Evolutionary conservation across 139 green algal genomes (phyloP).

Genomic region (Chara braunii): DNA sequence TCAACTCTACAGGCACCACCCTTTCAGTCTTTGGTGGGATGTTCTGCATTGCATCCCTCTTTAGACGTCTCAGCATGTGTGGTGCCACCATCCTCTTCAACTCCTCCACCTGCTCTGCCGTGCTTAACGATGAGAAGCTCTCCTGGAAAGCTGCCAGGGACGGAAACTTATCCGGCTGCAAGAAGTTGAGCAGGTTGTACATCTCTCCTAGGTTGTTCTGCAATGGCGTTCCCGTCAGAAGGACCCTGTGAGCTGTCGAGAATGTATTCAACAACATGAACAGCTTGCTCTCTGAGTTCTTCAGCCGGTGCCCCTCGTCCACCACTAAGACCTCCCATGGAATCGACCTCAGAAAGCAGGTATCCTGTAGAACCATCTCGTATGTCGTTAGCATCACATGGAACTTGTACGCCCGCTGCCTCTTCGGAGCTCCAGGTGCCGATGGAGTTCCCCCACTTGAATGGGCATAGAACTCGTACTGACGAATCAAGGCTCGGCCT

Average conservation of each 20-base stretch:
- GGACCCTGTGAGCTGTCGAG: constrained; percentile 70
- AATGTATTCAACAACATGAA: constrained; percentile 43
- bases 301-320: constrained; percentile 71
- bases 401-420: constrained; percentile 49
- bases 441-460: neutral
- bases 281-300: constrained; percentile 58
- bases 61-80: constrained; percentile 80
- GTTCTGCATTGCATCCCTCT: constrained; percentile 80
- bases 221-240: constrained; percentile 82
- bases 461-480: constrained; percentile 52
- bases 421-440: neutral
- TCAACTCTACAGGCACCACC: constrained; percentile 80
- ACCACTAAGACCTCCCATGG: constrained; percentile 65
- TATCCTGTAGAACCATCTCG: constrained; percentile 81
- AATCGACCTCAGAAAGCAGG: constrained; percentile 41
- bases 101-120: constrained; percentile 36
- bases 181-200: constrained; percentile 80
- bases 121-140: constrained; percentile 3
- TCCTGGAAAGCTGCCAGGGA: constrained; percentile 60
- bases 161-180: constrained; percentile 66
- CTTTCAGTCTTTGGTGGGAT: constrained; percentile 85
- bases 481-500: constrained; percentile 51
- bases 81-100: constrained; percentile 74
- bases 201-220: constrained; percentile 65
- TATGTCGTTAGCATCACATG: constrained; percentile 80